Conservation (phyloP, 768 basidiomycete genomes). For the Lentinula raphanica region DNA sequence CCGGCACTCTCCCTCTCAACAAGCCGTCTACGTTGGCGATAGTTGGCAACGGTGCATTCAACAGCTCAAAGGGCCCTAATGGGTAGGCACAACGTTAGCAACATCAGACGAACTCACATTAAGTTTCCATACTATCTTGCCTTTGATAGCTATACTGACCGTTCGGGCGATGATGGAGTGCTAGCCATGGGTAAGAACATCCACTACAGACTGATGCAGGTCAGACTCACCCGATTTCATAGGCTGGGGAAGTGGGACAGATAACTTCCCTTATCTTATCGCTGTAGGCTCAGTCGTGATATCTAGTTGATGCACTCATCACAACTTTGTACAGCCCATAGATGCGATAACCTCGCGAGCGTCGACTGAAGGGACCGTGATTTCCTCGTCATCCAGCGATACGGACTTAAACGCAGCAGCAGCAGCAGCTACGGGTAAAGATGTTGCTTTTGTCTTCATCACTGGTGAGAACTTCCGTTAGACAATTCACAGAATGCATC, state of each 20-base stretch:
- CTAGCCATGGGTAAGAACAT: conserved; percentile 52
- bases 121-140: not conserved
- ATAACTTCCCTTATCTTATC: conserved; percentile 46
- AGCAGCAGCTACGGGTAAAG: conserved; percentile 38
- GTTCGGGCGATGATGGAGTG: conserved; percentile 52
- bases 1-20: conserved; percentile 37
- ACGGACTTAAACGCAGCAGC: conserved; percentile 42
- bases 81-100: conserved; percentile 36
- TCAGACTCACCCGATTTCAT: not conserved
- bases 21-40: conserved; percentile 45
- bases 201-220: not conserved
- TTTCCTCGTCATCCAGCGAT: conserved; percentile 46
- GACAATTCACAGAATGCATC: not conserved
- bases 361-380: conserved; percentile 29
- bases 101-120: not conserved
- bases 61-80: conserved; percentile 50
- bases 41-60: conserved; percentile 55
- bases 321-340: conserved; percentile 26
- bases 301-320: not conserved
- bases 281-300: not conserved
- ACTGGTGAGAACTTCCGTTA: conserved; percentile 25
- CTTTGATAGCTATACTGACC: conserved; percentile 37
- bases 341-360: conserved; percentile 42
- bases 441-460: conserved; percentile 50
- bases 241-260: conserved; percentile 51